Evolutionary conservation across 1,284 basidiomycete species (phyloP).

Genomic region (Volvariella surrecta): DNA sequence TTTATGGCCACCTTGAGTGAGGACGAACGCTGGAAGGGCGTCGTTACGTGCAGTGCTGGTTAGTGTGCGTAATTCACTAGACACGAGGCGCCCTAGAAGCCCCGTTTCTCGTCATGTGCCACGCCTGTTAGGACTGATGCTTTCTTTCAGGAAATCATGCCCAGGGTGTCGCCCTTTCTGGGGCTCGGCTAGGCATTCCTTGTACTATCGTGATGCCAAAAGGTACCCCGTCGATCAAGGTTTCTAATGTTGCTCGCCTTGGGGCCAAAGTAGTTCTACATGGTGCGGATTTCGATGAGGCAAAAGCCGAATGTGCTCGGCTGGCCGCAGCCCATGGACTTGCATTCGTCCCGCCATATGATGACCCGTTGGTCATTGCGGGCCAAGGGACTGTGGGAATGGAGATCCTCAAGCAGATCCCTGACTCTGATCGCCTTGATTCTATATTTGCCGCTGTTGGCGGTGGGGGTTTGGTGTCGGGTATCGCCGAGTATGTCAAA

Average conservation of each 20-base stretch:
- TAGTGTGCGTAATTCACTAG: slow-evolving; percentile 45
- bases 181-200: slow-evolving; percentile 78
- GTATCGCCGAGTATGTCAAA: slow-evolving; percentile 91
- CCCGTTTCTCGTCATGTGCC: slow-evolving; percentile 1
- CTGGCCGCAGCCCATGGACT: slow-evolving; percentile 74
- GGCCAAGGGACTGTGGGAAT: slow-evolving; percentile 95
- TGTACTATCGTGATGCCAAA: slow-evolving; percentile 99
- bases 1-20: slow-evolving; percentile 90
- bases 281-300: slow-evolving; percentile 93
- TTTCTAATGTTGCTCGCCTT: slow-evolving; percentile 85
- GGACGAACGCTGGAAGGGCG: slow-evolving; percentile 95
- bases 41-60: slow-evolving; percentile 97
- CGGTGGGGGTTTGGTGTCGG: slow-evolving; percentile 88
- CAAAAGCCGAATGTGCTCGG: slow-evolving; percentile 90
- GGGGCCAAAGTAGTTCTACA: slow-evolving; percentile 93
- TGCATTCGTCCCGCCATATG: slow-evolving; percentile 94
- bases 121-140: slow-evolving; percentile 2
- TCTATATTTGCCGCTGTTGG: slow-evolving; percentile 89
- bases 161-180: slow-evolving; percentile 95
- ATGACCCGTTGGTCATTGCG: slow-evolving; percentile 94
- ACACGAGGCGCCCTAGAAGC: background rate
- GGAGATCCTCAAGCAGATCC: slow-evolving; percentile 87
- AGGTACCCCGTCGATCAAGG: slow-evolving; percentile 95
- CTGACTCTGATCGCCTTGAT: slow-evolving; percentile 69
- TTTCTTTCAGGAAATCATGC: slow-evolving; percentile 86